Evolutionary conservation across 2,329 filamentous ascomycete species (phyloP), one percentile per base, ranked within the genome.

Genomic region (Nothophaeocryptopus gaeumannii): DNA sequence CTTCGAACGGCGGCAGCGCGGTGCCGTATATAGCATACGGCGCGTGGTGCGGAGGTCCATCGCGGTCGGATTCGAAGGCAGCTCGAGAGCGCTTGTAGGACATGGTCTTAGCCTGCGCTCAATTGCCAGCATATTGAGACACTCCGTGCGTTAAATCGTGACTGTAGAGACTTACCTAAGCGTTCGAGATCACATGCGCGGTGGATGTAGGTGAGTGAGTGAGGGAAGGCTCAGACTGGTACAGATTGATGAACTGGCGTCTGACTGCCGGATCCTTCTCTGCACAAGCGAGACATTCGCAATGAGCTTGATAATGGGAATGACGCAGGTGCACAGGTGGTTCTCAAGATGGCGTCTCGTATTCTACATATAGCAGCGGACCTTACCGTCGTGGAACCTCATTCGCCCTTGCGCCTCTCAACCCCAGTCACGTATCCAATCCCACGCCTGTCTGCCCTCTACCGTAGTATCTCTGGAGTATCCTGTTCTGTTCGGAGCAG

Each of bases 1-100:
- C 78, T 63, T 95, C 89, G 53, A 83, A 74, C 3, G 88, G 82
- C 1, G 90, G 90, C 12, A 99, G 78, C 8, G 91, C 85, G 2
- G 89, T 96, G 66, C 93, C 93, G 67, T 86, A 95, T 49, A 86
- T 66, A 48, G 86, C 87, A 69, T 83, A 95, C 1, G 88, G 85
- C 11, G 88, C 84, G 65, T 85, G 80, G 51, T 82, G 76, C 5
- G 64, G 63, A 46, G 63, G 60, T 31, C 42, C 55, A 46, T 82
- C 78, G 41, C 83, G 72, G 63, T 92, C 86, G 62, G 84, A 81
- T 74, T 95, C 90, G 70, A 88, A 95, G 61, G 82, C 79, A 61
- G 82, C 81, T 64, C 85, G 85, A 63, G 85, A 85, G 71, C 90
- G 84, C 81, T 93, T 97, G 72, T 73, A 80, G 60, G 86, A 82